These are phyloP conservation scores for Helminthosporium solani DNA, from an alignment of 2,329 filamentous ascomycete genomes.

Conservation along the genomic window DNA sequence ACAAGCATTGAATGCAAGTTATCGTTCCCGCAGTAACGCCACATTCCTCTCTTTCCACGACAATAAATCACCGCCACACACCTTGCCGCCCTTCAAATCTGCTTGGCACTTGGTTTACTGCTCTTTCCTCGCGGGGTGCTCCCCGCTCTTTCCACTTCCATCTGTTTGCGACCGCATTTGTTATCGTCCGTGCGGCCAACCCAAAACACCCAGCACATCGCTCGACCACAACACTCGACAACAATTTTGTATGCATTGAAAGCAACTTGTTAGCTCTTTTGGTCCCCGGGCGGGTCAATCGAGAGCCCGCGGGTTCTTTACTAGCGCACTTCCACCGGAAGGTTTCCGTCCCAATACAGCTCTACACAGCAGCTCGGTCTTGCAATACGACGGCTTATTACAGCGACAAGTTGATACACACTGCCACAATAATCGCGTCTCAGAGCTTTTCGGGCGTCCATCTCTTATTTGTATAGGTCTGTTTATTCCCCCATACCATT, in stretches of 20 bases:
- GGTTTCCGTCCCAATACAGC: slow-evolving; percentile 20
- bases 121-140: too few relatives aligned
- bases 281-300: slow-evolving; percentile 28
- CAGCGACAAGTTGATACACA: slow-evolving; percentile 13
- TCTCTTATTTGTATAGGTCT: slow-evolving; percentile 29
- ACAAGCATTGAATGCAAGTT: too few relatives aligned
- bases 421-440: slow-evolving; percentile 17
- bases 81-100: too few relatives aligned
- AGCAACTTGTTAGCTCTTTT: slow-evolving; percentile 38
- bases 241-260: slow-evolving; percentile 32
- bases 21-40: too few relatives aligned
- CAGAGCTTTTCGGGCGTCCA: slow-evolving; percentile 18
- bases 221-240: slow-evolving; percentile 6
- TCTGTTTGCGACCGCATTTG: too few relatives aligned
- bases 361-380: slow-evolving; percentile 18
- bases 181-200: not conserved
- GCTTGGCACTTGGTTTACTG: too few relatives aligned
- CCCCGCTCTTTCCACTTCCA: too few relatives aligned
- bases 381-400: slow-evolving; percentile 15
- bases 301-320: slow-evolving; percentile 33
- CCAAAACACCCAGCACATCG: not conserved
- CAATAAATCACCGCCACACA: too few relatives aligned
- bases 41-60: too few relatives aligned
- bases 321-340: slow-evolving; percentile 20
- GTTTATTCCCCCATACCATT: slow-evolving; percentile 14